phyloP scores from a whole-genome alignment of 2,329 filamentous ascomycete genomes.

The Fusarium sp. region DNA sequence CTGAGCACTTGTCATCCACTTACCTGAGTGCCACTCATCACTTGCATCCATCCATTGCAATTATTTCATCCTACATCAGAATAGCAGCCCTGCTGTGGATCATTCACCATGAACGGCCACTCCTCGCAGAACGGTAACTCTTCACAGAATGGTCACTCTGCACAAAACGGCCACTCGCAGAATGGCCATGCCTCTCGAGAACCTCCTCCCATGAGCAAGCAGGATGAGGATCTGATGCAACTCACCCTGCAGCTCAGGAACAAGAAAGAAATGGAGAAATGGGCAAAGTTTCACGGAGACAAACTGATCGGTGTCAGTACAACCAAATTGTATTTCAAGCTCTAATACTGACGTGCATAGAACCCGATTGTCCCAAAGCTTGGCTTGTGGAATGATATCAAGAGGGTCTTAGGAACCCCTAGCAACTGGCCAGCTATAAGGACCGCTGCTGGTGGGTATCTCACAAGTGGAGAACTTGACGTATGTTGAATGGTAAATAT shows the following conservation, averaged over 20 bases:
- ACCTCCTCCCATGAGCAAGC: not conserved
- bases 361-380: not conserved
- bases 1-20: not conserved
- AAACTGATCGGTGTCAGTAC: conserved; percentile 18
- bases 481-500: not conserved
- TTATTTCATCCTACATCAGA: not conserved
- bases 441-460: not conserved
- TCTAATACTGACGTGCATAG: not conserved
- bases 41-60: not conserved
- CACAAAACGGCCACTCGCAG: not conserved
- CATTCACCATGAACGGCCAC: not conserved
- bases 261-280: conserved; percentile 12
- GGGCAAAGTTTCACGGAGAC: conserved; percentile 23
- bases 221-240: conserved; percentile 14
- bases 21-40: no score
- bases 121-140: not conserved
- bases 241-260: conserved; percentile 18
- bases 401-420: not conserved
- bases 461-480: not conserved
- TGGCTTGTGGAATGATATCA: conserved; percentile 8
- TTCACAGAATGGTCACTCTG: no score
- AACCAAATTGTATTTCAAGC: not conserved
- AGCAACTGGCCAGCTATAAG: conserved; percentile 6
- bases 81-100: accelerated
- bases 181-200: not conserved